Evolutionary conservation across 1,139 yeast species (phyloP), one percentile per base, ranked within the genome.

Genomic region (Yamadazyma sp.): DNA sequence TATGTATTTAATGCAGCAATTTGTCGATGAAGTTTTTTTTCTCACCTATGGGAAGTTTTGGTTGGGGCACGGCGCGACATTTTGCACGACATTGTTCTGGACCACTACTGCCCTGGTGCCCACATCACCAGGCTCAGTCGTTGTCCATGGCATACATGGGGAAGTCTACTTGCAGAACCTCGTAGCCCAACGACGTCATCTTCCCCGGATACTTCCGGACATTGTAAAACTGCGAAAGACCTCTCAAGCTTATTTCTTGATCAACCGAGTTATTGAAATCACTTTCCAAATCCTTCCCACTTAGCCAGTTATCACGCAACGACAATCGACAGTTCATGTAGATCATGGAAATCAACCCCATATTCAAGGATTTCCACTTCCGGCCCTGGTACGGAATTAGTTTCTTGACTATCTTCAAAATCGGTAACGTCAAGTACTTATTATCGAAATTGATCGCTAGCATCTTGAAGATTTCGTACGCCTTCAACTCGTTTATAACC

Each of bases 341-440:
- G 1, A 92, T 89, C 44, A 86, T 82, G 0, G 97, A 88, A 6
- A 94, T 87, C 40, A 92, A 67, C 50, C 89, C 96, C 97, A 94
- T 92, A 56, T 92, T 94, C 47, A 81, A 77, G 11, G 89, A 78
- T 51, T 89, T 83, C 99, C 99, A 92, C 59, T 90, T 89, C 43
- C 95, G 79, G 14, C 97, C 97, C 50, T 87, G 90, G 59, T 84
- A 88, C 0, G 97, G 97, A 0, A 90, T 82, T 36, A 89, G 73
- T 45, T 87, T 83, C 57, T 87, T 89, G 44, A 90, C 68, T 1
- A 82, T 74, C 52, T 81, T 83, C 48, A 90, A 66, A 3, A 86
- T 80, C 2, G 95, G 89, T 31, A 66, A 68, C 61, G 86, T 82
- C 21, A 89, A 60, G n/a, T 74, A 71, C 12, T 67, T 57, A 52